Conservation (phyloP, 805 yeast genomes). For the Teunomyces stri region DNA sequence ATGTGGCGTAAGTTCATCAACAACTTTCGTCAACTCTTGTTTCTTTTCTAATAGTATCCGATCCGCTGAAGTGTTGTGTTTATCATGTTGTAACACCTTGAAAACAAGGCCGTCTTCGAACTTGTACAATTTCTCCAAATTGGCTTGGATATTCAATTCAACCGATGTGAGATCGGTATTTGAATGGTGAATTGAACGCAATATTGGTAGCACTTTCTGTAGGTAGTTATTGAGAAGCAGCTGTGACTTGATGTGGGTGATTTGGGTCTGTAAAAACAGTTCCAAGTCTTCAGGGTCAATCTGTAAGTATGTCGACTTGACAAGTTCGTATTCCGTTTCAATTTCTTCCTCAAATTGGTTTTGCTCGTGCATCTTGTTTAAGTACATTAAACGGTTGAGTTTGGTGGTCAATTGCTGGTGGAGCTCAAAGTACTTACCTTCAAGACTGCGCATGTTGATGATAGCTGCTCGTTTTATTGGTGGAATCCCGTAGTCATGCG, state of each 20-base stretch:
- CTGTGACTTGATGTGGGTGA: conserved; percentile 22
- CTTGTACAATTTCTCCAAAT: conserved; percentile 19
- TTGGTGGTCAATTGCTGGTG: conserved; percentile 22
- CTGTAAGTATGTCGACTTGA: conserved; percentile 9
- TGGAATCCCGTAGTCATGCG: conserved; percentile 36
- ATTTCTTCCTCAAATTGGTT: conserved; percentile 13
- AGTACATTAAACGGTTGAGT: conserved; percentile 27
- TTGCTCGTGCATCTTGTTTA: conserved; percentile 24
- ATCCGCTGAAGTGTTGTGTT: neutral
- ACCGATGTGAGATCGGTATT: conserved; percentile 24
- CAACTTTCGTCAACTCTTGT: neutral
- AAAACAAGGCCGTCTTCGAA: conserved; percentile 10
- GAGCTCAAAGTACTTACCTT: conserved; percentile 22
- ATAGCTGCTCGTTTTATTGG: conserved; percentile 7
- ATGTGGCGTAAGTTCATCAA: neutral
- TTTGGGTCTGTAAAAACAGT: conserved; percentile 18
- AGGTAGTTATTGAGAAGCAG: conserved; percentile 24
- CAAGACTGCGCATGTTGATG: conserved; percentile 15
- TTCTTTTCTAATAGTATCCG: neutral
- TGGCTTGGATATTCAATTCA: conserved; percentile 22
- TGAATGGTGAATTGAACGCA: conserved; percentile 32
- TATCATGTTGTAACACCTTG: conserved; percentile 12
- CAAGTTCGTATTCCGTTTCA: conserved; percentile 14
- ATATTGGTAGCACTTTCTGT: conserved; percentile 29
- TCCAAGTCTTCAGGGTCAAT: conserved; percentile 13